phyloP scores from a whole-genome alignment of 2,329 filamentous ascomycete species.

The Venturia pyrina region DNA sequence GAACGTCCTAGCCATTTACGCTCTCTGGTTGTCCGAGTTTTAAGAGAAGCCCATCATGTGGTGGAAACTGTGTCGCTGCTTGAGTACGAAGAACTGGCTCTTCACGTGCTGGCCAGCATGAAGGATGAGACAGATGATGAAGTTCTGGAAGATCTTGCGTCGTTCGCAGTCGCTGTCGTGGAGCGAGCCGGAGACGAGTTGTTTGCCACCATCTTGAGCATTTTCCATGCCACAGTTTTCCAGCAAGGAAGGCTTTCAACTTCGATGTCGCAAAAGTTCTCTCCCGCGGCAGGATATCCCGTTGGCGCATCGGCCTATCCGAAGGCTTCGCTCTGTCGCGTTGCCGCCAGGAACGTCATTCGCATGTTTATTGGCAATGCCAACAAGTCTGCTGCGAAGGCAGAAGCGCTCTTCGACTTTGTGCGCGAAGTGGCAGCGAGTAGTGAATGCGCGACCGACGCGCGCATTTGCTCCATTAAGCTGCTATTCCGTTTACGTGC shows the following conservation, averaged over 20 bases:
- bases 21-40: slow-evolving; percentile 49
- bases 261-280: slow-evolving; percentile 21
- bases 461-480: slow-evolving; percentile 28
- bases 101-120: slow-evolving; percentile 51
- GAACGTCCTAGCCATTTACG: slow-evolving; percentile 52
- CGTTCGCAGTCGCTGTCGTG: slow-evolving; percentile 55
- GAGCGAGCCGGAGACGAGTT: slow-evolving; percentile 46
- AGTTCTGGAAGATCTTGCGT: slow-evolving; percentile 55
- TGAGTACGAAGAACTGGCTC: slow-evolving; percentile 49
- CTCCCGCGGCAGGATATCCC: slow-evolving; percentile 15
- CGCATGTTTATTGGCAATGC: slow-evolving; percentile 68
- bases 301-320: background rate
- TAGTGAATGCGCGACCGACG: slow-evolving; percentile 25
- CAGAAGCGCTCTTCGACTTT: slow-evolving; percentile 35
- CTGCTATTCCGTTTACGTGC: slow-evolving; percentile 69
- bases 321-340: slow-evolving; percentile 49
- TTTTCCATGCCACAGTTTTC: slow-evolving; percentile 11
- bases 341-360: slow-evolving; percentile 61
- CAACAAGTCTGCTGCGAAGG: slow-evolving; percentile 55
- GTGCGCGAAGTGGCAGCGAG: slow-evolving; percentile 24
- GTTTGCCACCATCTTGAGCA: slow-evolving; percentile 36
- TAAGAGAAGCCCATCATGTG: slow-evolving; percentile 41
- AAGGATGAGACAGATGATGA: slow-evolving; percentile 52
- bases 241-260: slow-evolving; percentile 8
- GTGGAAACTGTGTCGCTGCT: slow-evolving; percentile 47